phyloP scores from a whole-genome alignment of 78 protist genomes.

The Anaeramoeba ignava region DNA sequence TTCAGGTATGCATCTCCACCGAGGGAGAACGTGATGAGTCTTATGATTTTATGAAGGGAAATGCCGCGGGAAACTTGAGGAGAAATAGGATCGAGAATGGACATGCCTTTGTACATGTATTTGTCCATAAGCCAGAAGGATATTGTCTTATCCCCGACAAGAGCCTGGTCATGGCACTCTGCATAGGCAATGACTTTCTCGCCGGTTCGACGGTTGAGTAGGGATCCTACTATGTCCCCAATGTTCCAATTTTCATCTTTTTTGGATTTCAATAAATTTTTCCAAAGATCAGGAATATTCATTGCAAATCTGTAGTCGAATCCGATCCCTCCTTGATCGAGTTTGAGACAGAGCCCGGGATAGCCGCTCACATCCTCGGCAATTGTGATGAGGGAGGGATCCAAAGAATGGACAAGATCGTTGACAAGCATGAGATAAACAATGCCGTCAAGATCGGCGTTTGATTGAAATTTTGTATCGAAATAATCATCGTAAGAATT shows the following conservation, averaged over 20 bases:
- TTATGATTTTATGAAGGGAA: slow-evolving; percentile 72
- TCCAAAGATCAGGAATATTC: slow-evolving; percentile 85
- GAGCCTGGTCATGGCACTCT: slow-evolving; percentile 65
- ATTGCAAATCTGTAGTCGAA: slow-evolving; percentile 73
- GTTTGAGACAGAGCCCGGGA: slow-evolving; percentile 72
- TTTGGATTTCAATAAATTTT: slow-evolving; percentile 53
- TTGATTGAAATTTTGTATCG: slow-evolving; percentile 38
- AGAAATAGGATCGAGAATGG: slow-evolving; percentile 16
- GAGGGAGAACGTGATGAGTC: slow-evolving; percentile 59
- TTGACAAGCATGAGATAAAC: slow-evolving; percentile 14
- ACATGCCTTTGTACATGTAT: slow-evolving; percentile 65
- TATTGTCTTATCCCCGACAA: slow-evolving; percentile 90
- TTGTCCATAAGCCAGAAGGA: slow-evolving; percentile 93
- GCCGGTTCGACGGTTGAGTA: slow-evolving; percentile 55
- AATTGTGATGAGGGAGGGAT: slow-evolving; percentile 54
- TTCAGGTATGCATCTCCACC: slow-evolving; percentile 86
- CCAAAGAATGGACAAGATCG: slow-evolving; percentile 14
- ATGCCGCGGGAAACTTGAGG: slow-evolving; percentile 74
- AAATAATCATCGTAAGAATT: slow-evolving; percentile 74
- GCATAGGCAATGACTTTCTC: slow-evolving; percentile 72
- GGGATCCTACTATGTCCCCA: slow-evolving; percentile 46
- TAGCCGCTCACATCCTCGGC: slow-evolving; percentile 84
- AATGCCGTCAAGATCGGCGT: slow-evolving; percentile 52
- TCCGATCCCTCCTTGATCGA: slow-evolving; percentile 78
- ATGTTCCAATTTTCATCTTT: slow-evolving; percentile 78